Conservation (phyloP, 169 alveolate genomes). For the Plasmodium berghei region DNA sequence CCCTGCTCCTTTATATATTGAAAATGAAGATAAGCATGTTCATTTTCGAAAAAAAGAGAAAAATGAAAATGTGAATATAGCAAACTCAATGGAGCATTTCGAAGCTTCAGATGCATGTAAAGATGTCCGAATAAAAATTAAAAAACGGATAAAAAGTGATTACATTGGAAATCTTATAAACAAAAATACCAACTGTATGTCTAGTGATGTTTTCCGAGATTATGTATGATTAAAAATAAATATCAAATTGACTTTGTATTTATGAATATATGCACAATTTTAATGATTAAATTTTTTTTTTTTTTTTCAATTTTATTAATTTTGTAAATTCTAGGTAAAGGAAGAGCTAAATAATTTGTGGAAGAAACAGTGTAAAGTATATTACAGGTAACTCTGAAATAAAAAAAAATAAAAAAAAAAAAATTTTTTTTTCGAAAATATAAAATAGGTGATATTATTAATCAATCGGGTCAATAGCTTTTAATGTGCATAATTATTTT, state of each 20-base stretch:
- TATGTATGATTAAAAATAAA: constrained; percentile 8
- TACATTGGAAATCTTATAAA: constrained; percentile 51
- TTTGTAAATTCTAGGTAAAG: constrained; percentile 28
- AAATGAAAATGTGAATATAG: constrained; percentile 9
- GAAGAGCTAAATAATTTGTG: constrained; percentile 64
- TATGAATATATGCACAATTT: not conserved
- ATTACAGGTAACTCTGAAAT: constrained; percentile 38
- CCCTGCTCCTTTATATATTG: constrained; percentile 50
- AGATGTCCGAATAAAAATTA: constrained; percentile 51
- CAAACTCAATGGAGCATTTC: constrained; percentile 55
- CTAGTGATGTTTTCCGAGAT: constrained; percentile 68
- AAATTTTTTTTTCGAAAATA: not conserved
- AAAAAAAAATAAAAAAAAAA: not conserved
- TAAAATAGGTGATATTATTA: too few species aligned
- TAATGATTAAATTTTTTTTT: too few species aligned
- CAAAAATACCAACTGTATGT: constrained; percentile 61
- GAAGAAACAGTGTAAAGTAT: constrained; percentile 64
- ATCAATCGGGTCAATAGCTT: too few species aligned
- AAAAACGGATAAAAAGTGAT: constrained; percentile 42
- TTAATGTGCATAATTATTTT: too few species aligned
- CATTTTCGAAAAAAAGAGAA: constrained; percentile 43
- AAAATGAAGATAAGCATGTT: constrained; percentile 27
- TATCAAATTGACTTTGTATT: not conserved
- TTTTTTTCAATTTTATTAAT: not conserved
- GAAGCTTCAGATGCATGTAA: constrained; percentile 58